Evolutionary conservation across 225 moss, liverwort and hornwort species (phyloP).

Genomic region (Polytrichum formosum): DNA sequence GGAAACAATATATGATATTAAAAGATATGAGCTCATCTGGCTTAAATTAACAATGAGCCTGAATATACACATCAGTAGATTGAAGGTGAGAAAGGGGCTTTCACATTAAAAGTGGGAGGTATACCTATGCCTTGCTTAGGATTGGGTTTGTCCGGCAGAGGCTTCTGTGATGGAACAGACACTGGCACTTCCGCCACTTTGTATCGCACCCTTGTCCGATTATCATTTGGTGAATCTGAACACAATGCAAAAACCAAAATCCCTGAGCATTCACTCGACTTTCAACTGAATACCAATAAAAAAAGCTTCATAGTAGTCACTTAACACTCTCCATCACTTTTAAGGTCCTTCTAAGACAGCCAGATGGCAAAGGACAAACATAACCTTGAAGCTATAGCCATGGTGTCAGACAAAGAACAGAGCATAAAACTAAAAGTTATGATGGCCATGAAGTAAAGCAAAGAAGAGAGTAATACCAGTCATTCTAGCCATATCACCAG

Average conservation of each 20-base stretch:
- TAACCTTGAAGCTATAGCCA: not conserved
- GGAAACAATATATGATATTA: too few relatives aligned
- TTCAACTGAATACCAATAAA: not conserved
- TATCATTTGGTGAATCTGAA: slow-evolving; percentile 37
- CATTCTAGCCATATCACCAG: slow-evolving; percentile 27
- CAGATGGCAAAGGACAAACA: not conserved
- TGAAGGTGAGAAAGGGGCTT: too few relatives aligned
- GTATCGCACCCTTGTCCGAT: slow-evolving; percentile 65
- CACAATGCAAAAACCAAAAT: not conserved
- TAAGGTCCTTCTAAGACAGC: not conserved
- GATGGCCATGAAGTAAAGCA: not conserved
- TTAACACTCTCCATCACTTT: not conserved
- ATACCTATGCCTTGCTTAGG: slow-evolving; percentile 89
- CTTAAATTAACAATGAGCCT: too few relatives aligned
- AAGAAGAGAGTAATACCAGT: slow-evolving; percentile 16
- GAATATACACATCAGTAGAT: too few relatives aligned
- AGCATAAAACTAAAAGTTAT: not conserved
- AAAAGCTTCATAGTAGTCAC: not conserved
- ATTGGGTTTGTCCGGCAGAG: slow-evolving; percentile 83
- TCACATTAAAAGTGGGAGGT: not conserved
- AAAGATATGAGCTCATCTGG: too few relatives aligned
- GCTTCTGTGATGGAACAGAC: slow-evolving; percentile 67
- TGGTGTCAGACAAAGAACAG: not conserved
- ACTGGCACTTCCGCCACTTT: slow-evolving; percentile 75
- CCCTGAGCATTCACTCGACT: not conserved